A percentile compares a stretch with the other conserved stretches of the same genome.
phyloP scores from a whole-genome alignment of 2,329 filamentous ascomycete genomes.

The Cryphonectria naterciae region DNA sequence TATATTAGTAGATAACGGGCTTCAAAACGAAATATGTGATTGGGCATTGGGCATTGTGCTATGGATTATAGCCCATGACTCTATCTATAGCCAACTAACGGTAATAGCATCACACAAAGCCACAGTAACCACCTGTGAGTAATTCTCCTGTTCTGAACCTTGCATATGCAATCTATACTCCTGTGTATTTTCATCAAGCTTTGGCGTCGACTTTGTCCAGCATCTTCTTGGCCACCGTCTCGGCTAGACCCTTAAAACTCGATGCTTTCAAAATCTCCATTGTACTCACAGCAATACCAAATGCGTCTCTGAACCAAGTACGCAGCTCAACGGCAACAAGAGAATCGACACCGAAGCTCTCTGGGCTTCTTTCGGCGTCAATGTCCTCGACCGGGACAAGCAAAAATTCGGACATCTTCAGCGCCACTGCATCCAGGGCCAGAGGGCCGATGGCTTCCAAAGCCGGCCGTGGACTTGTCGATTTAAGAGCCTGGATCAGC shows the following conservation, averaged over 20 bases:
- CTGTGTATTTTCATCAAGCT: not conserved
- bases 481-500: not conserved
- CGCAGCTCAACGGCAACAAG: constrained; percentile 19
- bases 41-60: no score
- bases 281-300: not conserved
- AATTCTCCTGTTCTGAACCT: no score
- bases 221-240: not conserved
- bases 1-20: no score
- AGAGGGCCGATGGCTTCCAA: constrained; percentile 1
- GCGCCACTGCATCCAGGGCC: not conserved
- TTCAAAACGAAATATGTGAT: no score
- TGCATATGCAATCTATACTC: no score
- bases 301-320: constrained; percentile 9
- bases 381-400: constrained; percentile 6
- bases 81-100: no score
- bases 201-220: not conserved
- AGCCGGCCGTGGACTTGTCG: not conserved
- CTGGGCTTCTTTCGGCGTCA: constrained; percentile 9
- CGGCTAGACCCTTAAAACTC: not conserved
- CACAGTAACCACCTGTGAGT: no score
- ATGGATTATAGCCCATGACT: no score
- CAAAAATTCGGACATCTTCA: constrained; percentile 18
- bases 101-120: no score
- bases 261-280: not conserved
- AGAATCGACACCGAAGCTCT: constrained; percentile 13